Base-by-base conservation (phyloP, 2,329 filamentous ascomycete genomes). In the Biscogniauxia marginata region DNA sequence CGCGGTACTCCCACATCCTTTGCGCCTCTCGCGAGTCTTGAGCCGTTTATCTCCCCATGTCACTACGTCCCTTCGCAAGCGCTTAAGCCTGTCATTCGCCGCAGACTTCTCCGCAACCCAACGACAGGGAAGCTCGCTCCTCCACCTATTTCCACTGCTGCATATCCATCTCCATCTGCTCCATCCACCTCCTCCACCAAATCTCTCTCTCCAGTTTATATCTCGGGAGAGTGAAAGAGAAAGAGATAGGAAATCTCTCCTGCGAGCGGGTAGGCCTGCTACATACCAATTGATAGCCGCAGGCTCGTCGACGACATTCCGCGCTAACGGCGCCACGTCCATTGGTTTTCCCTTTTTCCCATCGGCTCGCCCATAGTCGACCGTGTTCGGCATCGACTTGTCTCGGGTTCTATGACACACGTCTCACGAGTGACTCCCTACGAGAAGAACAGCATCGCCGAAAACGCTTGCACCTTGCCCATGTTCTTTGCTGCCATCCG, bases 71-170 rank as follows among this genome's bases (percentile, higher is more conserved):
- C 56, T 65, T 63, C 52, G 52, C 61, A 54, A 58, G 57, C 60
- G 57, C 60, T 63, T 63, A 58, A 61, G 52, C 62, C 53, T 61
- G 53, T 62, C 59, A 61, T 60, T 62, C 57, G 59, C 57, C 56
- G 55, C 55, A 55, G 55, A 60, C 54, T 62, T 55, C 56, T 59
- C 61, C 61, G 58, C 58, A 53, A 53, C 30, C 30, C 52, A 44
- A 22, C 49, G 23, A 53, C 51, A 50, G 50, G 48, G 54, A 50
- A 25, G 34, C 50, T 50, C 48, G 48, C 18, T 50, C 48, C 48
- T 50, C 46, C 23, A 18, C 24, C 20, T 24, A 48, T 48, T 24
- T 43, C 43, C 46, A 54, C 30, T 44, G 4, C 50, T 25, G 16
- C 23, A 20, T 13, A 20, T 55, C 55, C 49, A 49, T 57, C 47